A percentile compares a stretch with the other conserved stretches of the same genome.
Conservation (phyloP, 2,329 filamentous ascomycete genomes). For the Cytospora chrysosperma region DNA sequence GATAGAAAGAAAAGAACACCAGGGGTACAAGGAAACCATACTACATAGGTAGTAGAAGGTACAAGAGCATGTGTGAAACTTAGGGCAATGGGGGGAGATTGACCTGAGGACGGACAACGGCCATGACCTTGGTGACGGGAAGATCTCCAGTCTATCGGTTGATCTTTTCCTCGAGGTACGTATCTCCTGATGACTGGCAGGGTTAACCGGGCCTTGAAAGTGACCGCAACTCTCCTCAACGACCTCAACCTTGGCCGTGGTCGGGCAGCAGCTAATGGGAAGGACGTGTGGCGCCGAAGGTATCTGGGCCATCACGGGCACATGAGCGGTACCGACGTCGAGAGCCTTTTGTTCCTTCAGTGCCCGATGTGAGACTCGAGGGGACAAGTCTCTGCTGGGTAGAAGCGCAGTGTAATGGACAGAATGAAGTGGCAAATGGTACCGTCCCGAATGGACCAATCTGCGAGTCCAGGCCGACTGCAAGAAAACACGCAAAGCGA, state of each 20-base stretch:
- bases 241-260: conserved; percentile 16
- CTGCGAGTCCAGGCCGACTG: conserved; percentile 32
- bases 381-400: conserved; percentile 28
- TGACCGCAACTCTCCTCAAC: conserved; percentile 23
- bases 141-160: conserved; percentile 19
- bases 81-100: conserved; percentile 10
- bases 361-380: conserved; percentile 24
- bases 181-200: conserved; percentile 21
- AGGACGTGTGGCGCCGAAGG: conserved; percentile 9
- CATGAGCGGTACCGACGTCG: conserved; percentile 23
- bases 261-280: conserved; percentile 15
- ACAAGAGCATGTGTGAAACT: conserved; percentile 21
- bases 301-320: conserved; percentile 21
- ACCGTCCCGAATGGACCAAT: conserved; percentile 40
- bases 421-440: conserved; percentile 47
- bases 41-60: conserved; percentile 17
- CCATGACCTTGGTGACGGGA: conserved; percentile 21
- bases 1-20: conserved; percentile 23
- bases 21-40: conserved; percentile 19
- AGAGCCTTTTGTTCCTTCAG: conserved; percentile 23
- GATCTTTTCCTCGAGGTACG: conserved; percentile 13
- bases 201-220: conserved; percentile 20
- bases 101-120: conserved; percentile 12
- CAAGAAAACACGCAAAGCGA: conserved; percentile 29
- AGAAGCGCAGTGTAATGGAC: conserved; percentile 39